Evolutionary conservation across 2,329 filamentous ascomycete species (phyloP).

Genomic region (Tolypocladium guangdongense): DNA sequence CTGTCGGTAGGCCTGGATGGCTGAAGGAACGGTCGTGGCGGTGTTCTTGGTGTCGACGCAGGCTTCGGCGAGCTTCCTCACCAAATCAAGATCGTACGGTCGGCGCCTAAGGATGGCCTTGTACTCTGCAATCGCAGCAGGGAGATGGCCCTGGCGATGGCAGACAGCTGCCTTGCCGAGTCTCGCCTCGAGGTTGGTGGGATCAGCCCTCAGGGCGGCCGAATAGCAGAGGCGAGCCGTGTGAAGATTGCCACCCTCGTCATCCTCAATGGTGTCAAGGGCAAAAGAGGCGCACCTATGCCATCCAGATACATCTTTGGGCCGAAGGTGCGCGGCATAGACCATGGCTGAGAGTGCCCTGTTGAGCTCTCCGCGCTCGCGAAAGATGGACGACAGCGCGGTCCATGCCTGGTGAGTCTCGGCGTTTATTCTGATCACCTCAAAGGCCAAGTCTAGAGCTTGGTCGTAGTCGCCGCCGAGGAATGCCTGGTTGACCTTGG

Average conservation of each 20-base stretch:
- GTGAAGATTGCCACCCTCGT: constrained; percentile 36
- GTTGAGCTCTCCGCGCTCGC: constrained; percentile 45
- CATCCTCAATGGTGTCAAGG: constrained; percentile 35
- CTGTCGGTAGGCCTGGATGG: constrained; percentile 36
- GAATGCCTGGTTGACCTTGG: constrained; percentile 57
- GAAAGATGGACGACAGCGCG: constrained; percentile 48
- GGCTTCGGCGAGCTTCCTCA: constrained; percentile 46
- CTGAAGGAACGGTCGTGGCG: constrained; percentile 25
- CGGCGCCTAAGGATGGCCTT: constrained; percentile 39
- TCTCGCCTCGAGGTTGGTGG: constrained; percentile 44
- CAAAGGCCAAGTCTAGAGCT: constrained; percentile 46
- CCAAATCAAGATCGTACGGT: constrained; percentile 42
- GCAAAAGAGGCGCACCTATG: constrained; percentile 47
- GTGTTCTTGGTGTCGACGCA: constrained; percentile 40
- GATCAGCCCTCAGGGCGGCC: constrained; percentile 46
- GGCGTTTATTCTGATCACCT: constrained; percentile 58
- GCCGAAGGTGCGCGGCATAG: constrained; percentile 51
- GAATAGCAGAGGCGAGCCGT: constrained; percentile 49
- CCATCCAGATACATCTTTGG: constrained; percentile 50
- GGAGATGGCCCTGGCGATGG: constrained; percentile 42
- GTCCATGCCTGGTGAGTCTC: constrained; percentile 57
- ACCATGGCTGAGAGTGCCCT: constrained; percentile 49
- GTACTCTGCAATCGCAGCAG: constrained; percentile 46
- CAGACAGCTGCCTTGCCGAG: constrained; percentile 48
- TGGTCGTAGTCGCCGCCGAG: constrained; percentile 48